Evolutionary conservation across 2,329 filamentous ascomycete genomes (phyloP).

Genomic region (Aspergillus thermomutatus): DNA sequence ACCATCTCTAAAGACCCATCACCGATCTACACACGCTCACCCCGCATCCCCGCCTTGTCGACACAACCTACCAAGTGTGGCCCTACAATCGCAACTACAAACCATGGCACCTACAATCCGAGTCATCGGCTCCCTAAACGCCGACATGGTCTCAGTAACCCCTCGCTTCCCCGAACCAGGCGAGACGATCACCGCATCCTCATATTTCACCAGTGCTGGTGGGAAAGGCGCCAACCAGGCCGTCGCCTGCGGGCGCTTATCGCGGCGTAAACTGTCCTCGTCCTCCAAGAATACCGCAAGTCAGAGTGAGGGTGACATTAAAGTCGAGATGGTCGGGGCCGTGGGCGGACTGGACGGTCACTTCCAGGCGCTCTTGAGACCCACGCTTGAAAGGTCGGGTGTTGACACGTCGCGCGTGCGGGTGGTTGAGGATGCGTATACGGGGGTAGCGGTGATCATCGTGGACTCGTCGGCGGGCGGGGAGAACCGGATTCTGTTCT

Average conservation of each 20-base stretch:
- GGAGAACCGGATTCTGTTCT: slow-evolving; percentile 73
- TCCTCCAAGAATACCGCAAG: slow-evolving; percentile 6
- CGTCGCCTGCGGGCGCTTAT: slow-evolving; percentile 80
- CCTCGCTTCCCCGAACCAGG: slow-evolving; percentile 77
- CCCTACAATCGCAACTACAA: not conserved
- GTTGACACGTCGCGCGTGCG: slow-evolving; percentile 58
- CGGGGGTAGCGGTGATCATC: slow-evolving; percentile 71
- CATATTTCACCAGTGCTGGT: slow-evolving; percentile 76
- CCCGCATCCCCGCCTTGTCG: not conserved
- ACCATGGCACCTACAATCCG: slow-evolving; percentile 59
- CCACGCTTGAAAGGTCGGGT: slow-evolving; percentile 58
- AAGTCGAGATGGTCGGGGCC: slow-evolving; percentile 69
- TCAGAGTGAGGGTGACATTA: slow-evolving; percentile 27
- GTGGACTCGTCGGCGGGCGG: slow-evolving; percentile 67
- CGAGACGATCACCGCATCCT: slow-evolving; percentile 78
- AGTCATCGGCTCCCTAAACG: slow-evolving; percentile 89
- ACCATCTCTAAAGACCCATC: not conserved
- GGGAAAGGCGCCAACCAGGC: slow-evolving; percentile 97
- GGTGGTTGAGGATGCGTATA: slow-evolving; percentile 49
- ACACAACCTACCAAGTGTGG: not conserved
- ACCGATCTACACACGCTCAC: not conserved
- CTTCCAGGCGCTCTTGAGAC: slow-evolving; percentile 60
- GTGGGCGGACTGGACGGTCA: slow-evolving; percentile 61
- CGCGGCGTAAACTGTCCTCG: slow-evolving; percentile 48
- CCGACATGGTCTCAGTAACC: slow-evolving; percentile 86